A percentile compares a stretch with the other conserved stretches of the same genome.
These are phyloP conservation scores for Volvariella surrecta DNA, from an alignment of 1,284 basidiomycete species.

Conservation along the genomic window DNA sequence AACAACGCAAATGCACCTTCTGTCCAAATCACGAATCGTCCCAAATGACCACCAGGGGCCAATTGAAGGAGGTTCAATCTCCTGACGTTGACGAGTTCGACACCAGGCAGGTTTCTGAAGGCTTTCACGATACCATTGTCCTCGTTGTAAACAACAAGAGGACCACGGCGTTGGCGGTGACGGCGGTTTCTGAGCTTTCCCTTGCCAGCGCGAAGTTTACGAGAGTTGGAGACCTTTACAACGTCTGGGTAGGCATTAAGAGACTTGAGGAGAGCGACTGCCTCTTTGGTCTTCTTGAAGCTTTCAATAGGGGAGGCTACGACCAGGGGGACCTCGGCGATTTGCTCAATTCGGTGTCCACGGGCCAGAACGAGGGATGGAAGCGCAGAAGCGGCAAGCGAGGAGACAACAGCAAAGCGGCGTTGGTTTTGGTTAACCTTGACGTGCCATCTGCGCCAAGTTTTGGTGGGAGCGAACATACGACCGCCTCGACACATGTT, in stretches of 20 bases:
- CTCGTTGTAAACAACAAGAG: conserved; percentile 96
- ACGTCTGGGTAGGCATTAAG: conserved; percentile 92
- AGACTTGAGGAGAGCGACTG: conserved; percentile 88
- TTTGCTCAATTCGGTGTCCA: conserved; percentile 97
- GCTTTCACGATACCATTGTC: conserved; percentile 98
- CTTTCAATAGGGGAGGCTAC: conserved; percentile 76
- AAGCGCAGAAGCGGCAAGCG: conserved; percentile 95
- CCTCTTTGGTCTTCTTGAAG: conserved; percentile 96
- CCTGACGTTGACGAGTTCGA: conserved; percentile 94
- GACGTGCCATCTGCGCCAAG: conserved; percentile 99
- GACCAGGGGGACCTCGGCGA: conserved; percentile 96
- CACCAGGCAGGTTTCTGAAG: conserved; percentile 98
- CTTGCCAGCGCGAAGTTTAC: conserved; percentile 95
- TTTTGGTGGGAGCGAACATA: conserved; percentile 99
- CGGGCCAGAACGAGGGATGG: conserved; percentile 98
- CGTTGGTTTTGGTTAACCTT: conserved; percentile 99
- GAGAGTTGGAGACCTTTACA: conserved; percentile 95
- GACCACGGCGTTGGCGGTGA: conserved; percentile 95
- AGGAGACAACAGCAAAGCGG: conserved; percentile 96
- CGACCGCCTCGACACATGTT: conserved; percentile 99
- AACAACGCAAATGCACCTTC: conserved; percentile 90
- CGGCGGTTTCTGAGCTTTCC: conserved; percentile 98
- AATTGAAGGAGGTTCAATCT: conserved; percentile 97
- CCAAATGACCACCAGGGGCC: conserved; percentile 98
- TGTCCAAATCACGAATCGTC: conserved; percentile 99